These are phyloP conservation scores for Striga asiatica DNA, from an alignment of 257 asterid genomes.

Conservation along the genomic window DNA sequence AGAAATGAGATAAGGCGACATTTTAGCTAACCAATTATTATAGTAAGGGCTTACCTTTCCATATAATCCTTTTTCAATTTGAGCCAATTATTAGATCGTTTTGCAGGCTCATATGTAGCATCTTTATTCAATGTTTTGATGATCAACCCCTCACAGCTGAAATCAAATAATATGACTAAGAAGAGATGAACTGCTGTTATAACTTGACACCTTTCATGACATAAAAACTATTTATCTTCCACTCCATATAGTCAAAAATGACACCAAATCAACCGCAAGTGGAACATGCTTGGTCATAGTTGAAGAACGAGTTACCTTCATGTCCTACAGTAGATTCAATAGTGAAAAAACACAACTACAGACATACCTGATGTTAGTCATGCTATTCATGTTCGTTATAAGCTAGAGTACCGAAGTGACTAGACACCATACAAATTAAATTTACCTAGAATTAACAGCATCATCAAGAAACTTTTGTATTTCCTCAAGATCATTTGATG, in stretches of 20 bases:
- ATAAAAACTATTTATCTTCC: neutral
- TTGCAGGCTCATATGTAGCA: slow-evolving; percentile 94
- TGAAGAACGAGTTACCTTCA: neutral
- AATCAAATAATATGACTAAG: slow-evolving; percentile 7
- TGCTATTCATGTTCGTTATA: no score
- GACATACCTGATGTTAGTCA: no score
- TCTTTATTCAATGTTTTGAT: slow-evolving; percentile 83
- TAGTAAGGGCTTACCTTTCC: slow-evolving; percentile 46
- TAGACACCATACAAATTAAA: slow-evolving; percentile 1
- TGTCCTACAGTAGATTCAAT: neutral
- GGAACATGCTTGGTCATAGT: neutral
- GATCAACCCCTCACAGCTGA: slow-evolving; percentile 88
- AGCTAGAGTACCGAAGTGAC: neutral
- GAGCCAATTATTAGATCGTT: slow-evolving; percentile 84
- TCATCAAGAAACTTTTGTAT: slow-evolving; percentile 86
- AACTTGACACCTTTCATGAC: slow-evolving; percentile 8
- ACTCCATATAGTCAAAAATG: neutral
- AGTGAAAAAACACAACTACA: neutral
- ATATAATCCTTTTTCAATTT: slow-evolving; percentile 90
- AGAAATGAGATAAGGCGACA: slow-evolving; percentile 7
- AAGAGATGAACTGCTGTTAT: neutral
- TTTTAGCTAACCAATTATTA: slow-evolving; percentile 4
- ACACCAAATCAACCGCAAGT: slow-evolving; percentile 1
- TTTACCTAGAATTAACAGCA: slow-evolving; percentile 75
- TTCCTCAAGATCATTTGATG: slow-evolving; percentile 90